Percentiles rank a stretch among this genome's conserved stretches.
phyloP scores from a whole-genome alignment of 1,139 yeast species.

The Meyerozyma guilliermondii region DNA sequence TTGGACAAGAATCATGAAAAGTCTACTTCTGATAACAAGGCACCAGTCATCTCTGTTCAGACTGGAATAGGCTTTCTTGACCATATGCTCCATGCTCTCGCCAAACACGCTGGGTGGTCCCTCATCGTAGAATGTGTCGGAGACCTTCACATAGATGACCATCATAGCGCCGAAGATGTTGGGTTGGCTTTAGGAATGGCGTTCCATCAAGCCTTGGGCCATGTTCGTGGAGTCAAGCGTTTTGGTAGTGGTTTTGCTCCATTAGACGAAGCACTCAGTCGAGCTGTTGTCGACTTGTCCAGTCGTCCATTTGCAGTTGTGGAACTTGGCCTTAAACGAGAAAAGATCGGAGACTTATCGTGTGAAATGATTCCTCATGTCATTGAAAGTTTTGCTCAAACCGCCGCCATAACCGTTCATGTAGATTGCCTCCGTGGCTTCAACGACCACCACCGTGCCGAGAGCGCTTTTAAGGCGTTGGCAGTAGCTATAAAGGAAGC shows the following conservation, averaged over 20 bases:
- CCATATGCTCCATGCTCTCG: slow-evolving; percentile 96
- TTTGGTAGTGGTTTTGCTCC: slow-evolving; percentile 97
- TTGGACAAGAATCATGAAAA: slow-evolving; percentile 17
- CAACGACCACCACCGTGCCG: slow-evolving; percentile 95
- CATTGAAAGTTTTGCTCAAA: slow-evolving; percentile 87
- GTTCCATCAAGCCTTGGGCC: slow-evolving; percentile 85
- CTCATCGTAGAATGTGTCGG: slow-evolving; percentile 85
- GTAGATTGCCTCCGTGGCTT: slow-evolving; percentile 91
- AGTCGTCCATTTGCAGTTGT: slow-evolving; percentile 90
- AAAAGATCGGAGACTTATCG: slow-evolving; percentile 85
- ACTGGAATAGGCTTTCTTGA: slow-evolving; percentile 95
- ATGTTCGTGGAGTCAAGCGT: slow-evolving; percentile 83
- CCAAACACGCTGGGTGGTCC: slow-evolving; percentile 97
- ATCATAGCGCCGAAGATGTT: slow-evolving; percentile 93
- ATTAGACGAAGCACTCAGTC: slow-evolving; percentile 86
- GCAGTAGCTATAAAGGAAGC: slow-evolving; percentile 92
- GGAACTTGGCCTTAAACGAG: slow-evolving; percentile 85
- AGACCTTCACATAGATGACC: slow-evolving; percentile 94
- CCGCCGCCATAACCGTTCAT: slow-evolving; percentile 85
- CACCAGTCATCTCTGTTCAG: slow-evolving; percentile 74
- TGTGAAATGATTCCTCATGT: slow-evolving; percentile 98
- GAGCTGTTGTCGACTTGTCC: slow-evolving; percentile 92
- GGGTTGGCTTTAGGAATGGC: slow-evolving; percentile 90
- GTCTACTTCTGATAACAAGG: slow-evolving; percentile 25
- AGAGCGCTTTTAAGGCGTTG: slow-evolving; percentile 91